These are phyloP conservation scores for Coniochaeta sp. DNA, from an alignment of 2,329 filamentous ascomycete genomes.

Conservation along the genomic window DNA sequence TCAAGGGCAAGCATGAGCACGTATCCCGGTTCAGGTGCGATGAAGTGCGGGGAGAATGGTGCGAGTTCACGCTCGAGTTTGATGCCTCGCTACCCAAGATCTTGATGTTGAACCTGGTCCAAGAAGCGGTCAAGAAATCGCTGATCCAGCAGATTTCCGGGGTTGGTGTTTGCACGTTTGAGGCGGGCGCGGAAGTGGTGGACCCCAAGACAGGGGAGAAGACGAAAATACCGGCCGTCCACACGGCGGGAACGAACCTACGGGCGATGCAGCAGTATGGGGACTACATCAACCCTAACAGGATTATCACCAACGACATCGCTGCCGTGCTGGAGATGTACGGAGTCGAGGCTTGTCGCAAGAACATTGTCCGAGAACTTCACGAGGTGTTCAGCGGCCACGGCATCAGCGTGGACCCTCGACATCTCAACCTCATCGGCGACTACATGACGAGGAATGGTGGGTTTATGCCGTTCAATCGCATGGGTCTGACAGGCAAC, in stretches of 20 bases:
- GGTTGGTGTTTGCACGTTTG: conserved; percentile 65
- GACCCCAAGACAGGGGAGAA: conserved; percentile 41
- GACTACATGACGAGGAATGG: conserved; percentile 97
- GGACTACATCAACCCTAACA: conserved; percentile 78
- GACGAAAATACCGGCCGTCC: conserved; percentile 50
- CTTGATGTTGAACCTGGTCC: conserved; percentile 85
- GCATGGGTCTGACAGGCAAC: conserved; percentile 78
- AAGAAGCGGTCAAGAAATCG: conserved; percentile 68
- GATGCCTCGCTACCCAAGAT: conserved; percentile 77
- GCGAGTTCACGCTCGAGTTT: conserved; percentile 78
- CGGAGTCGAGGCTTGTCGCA: conserved; percentile 87
- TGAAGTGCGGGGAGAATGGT: conserved; percentile 64
- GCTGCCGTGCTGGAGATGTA: conserved; percentile 77
- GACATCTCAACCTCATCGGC: conserved; percentile 90
- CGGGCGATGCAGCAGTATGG: conserved; percentile 84
- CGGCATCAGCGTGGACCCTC: conserved; percentile 84
- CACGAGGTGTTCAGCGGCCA: conserved; percentile 80
- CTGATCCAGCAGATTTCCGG: conserved; percentile 82
- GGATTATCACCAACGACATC: conserved; percentile 88
- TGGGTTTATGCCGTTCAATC: conserved; percentile 84
- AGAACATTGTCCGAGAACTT: conserved; percentile 81
- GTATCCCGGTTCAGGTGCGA: conserved; percentile 77
- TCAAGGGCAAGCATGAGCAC: conserved; percentile 57
- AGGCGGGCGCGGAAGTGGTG: conserved; percentile 48
- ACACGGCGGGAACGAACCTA: conserved; percentile 82